Percentiles rank a stretch among this genome's conserved stretches.
Conservation (phyloP, 208 protist species). For the Acanthamoeba sp. region DNA sequence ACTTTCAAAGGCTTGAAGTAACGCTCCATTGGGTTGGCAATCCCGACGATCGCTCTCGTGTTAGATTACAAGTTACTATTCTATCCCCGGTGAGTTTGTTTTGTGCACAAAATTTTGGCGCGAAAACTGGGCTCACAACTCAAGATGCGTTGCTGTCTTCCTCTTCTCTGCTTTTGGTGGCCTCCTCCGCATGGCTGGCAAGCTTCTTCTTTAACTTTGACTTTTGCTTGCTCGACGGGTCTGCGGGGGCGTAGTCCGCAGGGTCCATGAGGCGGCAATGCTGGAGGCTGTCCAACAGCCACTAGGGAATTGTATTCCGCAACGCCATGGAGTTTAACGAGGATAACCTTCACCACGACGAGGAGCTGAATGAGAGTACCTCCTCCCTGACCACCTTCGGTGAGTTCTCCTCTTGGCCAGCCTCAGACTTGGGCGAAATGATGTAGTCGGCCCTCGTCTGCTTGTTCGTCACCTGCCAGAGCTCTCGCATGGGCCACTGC, state of each 20-base stretch:
- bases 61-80: no score
- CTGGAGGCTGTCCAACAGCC: neutral
- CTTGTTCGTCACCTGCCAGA: neutral
- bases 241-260: neutral
- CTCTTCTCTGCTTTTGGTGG: no score
- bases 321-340: neutral
- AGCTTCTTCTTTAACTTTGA: no score
- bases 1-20: constrained; percentile 11
- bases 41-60: no score
- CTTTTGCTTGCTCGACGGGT: neutral
- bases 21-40: neutral
- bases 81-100: no score
- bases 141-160: no score
- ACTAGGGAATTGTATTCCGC: neutral
- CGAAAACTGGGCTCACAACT: no score
- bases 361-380: neutral
- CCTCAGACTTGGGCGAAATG: neutral
- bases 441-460: neutral
- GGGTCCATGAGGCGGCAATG: neutral
- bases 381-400: constrained; percentile 2
- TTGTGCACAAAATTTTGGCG: no score
- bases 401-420: neutral
- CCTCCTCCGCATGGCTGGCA: no score
- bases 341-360: neutral
- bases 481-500: no score